phyloP scores from a whole-genome alignment of 1,139 yeast species.

The Sugiyamaella japonica region DNA sequence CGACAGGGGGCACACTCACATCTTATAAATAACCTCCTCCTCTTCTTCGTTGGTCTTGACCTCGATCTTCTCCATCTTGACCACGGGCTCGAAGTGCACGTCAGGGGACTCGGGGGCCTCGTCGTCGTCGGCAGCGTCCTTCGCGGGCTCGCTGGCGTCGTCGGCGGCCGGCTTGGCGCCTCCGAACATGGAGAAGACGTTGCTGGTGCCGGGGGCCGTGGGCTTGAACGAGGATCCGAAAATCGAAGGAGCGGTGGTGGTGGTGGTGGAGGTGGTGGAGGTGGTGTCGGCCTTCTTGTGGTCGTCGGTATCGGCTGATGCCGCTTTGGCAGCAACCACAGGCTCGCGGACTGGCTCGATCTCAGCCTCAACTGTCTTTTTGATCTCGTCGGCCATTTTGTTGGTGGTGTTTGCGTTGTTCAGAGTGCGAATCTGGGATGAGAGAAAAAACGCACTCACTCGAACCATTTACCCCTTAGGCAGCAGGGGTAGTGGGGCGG shows the following conservation, averaged over 20 bases:
- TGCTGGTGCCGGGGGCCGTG: constrained; percentile 60
- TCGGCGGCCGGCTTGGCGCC: constrained; percentile 57
- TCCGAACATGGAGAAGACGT: constrained; percentile 86
- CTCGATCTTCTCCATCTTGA: constrained; percentile 91
- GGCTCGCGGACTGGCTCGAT: constrained; percentile 25
- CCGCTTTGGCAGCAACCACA: constrained; percentile 23
- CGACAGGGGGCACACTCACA: constrained; percentile 42
- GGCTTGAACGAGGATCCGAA: constrained; percentile 32
- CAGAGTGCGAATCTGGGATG: no score
- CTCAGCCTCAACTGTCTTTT: constrained; percentile 22
- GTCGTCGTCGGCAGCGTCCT: constrained; percentile 44
- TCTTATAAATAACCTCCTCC: constrained; percentile 81
- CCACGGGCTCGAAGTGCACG: constrained; percentile 95
- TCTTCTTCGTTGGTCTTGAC: constrained; percentile 97
- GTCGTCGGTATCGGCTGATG: background rate
- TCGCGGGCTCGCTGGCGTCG: constrained; percentile 42
- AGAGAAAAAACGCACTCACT: no score
- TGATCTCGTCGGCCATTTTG: constrained; percentile 18
- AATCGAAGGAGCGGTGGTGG: constrained; percentile 20
- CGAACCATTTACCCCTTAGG: background rate
- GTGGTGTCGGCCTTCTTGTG: constrained; percentile 23
- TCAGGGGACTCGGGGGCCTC: constrained; percentile 90
- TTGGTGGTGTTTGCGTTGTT: background rate
- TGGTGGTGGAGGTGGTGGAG: background rate
- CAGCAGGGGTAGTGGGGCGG: background rate